A percentile compares a stretch with the other conserved stretches of the same genome.
Evolutionary conservation across 257 asterid genomes (phyloP).

Genomic region (Haberlea rhodopensis): DNA sequence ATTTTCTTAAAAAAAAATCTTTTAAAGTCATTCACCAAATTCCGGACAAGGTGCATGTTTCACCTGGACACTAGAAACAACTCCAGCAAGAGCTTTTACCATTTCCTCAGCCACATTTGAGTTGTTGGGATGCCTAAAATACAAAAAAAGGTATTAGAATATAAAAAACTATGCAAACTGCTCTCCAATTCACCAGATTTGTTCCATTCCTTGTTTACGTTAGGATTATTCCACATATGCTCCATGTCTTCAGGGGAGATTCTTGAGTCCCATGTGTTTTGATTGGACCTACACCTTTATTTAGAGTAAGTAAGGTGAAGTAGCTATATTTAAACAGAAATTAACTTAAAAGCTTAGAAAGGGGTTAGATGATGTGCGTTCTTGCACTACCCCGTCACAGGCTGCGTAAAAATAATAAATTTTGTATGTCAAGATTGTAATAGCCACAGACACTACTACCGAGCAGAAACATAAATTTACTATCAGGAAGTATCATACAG

Average conservation of each 20-base stretch:
- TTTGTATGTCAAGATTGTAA: background rate
- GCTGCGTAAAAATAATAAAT: background rate
- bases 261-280: conserved; percentile 85
- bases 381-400: conserved; percentile 10
- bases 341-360: background rate
- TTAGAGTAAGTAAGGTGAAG: conserved; percentile 21
- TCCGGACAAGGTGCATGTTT: too few species aligned
- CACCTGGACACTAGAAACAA: too few species aligned
- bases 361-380: too few species aligned
- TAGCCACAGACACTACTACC: conserved; percentile 8
- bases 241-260: conserved; percentile 81
- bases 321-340: background rate
- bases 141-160: too few species aligned
- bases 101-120: too few species aligned
- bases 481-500: conserved; percentile 34
- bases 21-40: too few species aligned
- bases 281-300: conserved; percentile 36
- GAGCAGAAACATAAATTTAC: conserved; percentile 13
- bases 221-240: conserved; percentile 69
- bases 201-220: conserved; percentile 76
- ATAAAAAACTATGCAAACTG: too few species aligned
- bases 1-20: too few species aligned
- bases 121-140: too few species aligned
- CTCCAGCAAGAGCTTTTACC: too few species aligned
- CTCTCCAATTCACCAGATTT: conserved; percentile 76